Evolutionary conservation across 768 basidiomycete genomes (phyloP), one percentile per base, ranked within the genome.

Genomic region (Termitomyces sp.): DNA sequence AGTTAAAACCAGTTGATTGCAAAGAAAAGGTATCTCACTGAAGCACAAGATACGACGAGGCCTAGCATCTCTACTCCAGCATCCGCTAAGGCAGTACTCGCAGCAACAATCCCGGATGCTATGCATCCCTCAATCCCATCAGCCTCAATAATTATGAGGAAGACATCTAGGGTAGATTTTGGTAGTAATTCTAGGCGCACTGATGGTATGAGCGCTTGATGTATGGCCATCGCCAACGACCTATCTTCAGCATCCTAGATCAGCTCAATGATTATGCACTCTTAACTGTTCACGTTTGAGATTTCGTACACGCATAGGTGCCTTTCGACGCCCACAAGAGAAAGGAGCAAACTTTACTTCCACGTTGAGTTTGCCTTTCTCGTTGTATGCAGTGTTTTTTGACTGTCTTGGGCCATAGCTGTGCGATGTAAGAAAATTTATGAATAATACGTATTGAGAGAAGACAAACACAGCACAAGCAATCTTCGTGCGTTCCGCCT

Each of bases 291-390:
- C 28, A 54, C 45, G 36, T 50, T 53, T 53, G 22, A 22, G 42
- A 54, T 61, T 4, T 68, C 88, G 73, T 72, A 96, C 96, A 61
- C 90, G 86, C 64, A 96, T 82, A 0, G 96, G 96, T 7, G 90
- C 87, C 67, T 89, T 79, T 63, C 96, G 77, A 16, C 77, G 80
- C 30, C 76, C 72, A 64, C 88, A 93, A 8, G 97, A 93, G 70
- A 96, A 99, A 0, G 97, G 97, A 2, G 95, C 83, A 65, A 95
- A 98, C 72, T 98, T 98, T 53, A 98, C 92, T 73, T 98, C 95
- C 7, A 99, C 90, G 59, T 94, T 98, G 53, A 99, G 73, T 54
- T 82, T 83, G 1, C 96, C 97, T 58, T 84, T 87, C 64, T 98
- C 96, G 61, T 80, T 93, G 68, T 95, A 99, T 3, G 83, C 72